Evolutionary conservation across 2,329 filamentous ascomycete genomes (phyloP).

Genomic region (Ascomycota sp.): DNA sequence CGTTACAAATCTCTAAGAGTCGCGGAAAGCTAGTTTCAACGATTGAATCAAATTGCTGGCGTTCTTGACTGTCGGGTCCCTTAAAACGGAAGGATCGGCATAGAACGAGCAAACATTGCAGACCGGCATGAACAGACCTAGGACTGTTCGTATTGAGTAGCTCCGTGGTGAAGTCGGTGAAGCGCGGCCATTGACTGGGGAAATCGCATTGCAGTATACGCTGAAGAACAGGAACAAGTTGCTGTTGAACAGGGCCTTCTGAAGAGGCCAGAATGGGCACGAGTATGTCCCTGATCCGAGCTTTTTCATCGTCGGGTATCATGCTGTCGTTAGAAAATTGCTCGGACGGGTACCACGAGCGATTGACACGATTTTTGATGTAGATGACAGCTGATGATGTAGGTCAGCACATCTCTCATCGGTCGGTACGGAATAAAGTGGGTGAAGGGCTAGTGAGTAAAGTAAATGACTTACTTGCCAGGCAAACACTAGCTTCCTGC

Average conservation of each 20-base stretch:
- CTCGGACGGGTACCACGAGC: constrained; percentile 68
- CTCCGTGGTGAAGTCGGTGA: constrained; percentile 81
- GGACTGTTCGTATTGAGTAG: constrained; percentile 75
- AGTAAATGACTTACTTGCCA: constrained; percentile 51
- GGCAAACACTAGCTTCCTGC: constrained; percentile 63
- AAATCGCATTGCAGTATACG: constrained; percentile 95
- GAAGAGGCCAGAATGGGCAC: constrained; percentile 75
- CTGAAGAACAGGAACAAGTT: constrained; percentile 84
- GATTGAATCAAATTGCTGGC: constrained; percentile 83
- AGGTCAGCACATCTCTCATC: constrained; percentile 3
- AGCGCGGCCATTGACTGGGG: constrained; percentile 80
- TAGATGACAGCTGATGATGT: constrained; percentile 63
- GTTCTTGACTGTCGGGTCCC: constrained; percentile 49
- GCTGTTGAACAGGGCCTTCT: constrained; percentile 63
- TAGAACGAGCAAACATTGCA: constrained; percentile 85
- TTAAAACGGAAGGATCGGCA: constrained; percentile 95
- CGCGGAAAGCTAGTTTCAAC: constrained; percentile 81
- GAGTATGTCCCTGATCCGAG: constrained; percentile 66
- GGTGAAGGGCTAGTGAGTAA: neutral
- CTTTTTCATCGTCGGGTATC: constrained; percentile 79
- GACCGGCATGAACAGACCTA: constrained; percentile 70
- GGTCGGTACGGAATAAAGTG: neutral
- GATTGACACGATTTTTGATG: constrained; percentile 90
- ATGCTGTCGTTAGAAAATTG: constrained; percentile 51
- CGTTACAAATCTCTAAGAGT: constrained; percentile 68